Conservation (phyloP, 2,329 filamentous ascomycete genomes). For the Talaromyces rugulosus region DNA sequence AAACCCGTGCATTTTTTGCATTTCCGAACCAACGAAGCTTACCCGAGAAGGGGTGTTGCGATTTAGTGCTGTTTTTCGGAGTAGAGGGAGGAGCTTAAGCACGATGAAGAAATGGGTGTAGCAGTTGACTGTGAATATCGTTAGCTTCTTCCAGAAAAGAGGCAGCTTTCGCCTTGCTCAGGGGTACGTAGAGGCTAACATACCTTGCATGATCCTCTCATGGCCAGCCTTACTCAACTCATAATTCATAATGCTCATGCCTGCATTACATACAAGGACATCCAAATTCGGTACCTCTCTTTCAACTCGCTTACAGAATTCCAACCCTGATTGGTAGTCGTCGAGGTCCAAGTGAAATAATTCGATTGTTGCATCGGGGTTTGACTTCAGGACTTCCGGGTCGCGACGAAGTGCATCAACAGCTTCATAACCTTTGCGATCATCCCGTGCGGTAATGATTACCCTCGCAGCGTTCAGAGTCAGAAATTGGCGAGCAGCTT, state of each 20-base stretch:
- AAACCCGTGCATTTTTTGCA: slow-evolving; percentile 9
- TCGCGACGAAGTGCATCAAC: neutral
- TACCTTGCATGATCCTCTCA: slow-evolving; percentile 13
- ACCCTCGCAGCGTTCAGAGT: slow-evolving; percentile 37
- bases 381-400: slow-evolving; percentile 26
- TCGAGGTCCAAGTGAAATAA: slow-evolving; percentile 47
- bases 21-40: slow-evolving; percentile 16
- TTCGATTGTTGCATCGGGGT: slow-evolving; percentile 37
- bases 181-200: neutral
- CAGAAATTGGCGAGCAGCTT: slow-evolving; percentile 40
- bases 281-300: slow-evolving; percentile 13
- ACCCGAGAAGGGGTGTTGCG: slow-evolving; percentile 11
- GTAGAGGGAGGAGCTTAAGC: slow-evolving; percentile 15
- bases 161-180: neutral
- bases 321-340: slow-evolving; percentile 15
- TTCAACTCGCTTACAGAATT: slow-evolving; percentile 11
- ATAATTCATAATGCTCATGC: slow-evolving; percentile 12
- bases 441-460: slow-evolving; percentile 46
- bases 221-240: slow-evolving; percentile 16
- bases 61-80: slow-evolving; percentile 11
- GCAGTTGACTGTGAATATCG: slow-evolving; percentile 16
- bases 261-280: slow-evolving; percentile 17
- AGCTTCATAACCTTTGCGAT: slow-evolving; percentile 41
- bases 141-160: neutral
- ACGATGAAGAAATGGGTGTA: slow-evolving; percentile 16